Base-by-base conservation (phyloP, 75 land plant species). In the Isoetes taiwanensis region DNA sequence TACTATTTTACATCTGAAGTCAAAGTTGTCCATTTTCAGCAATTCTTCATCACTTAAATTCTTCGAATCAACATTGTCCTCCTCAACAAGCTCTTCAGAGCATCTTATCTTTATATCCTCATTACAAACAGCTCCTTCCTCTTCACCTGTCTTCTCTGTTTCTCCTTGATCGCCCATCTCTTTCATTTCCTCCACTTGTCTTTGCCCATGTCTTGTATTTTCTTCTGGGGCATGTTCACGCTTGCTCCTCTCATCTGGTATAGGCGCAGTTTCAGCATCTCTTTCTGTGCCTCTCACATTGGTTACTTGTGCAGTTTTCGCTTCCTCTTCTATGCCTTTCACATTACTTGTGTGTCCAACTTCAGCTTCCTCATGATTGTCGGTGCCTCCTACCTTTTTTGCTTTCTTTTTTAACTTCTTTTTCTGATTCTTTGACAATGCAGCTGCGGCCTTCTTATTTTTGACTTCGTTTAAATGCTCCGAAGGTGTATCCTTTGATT, bases 1-100 rank as follows among this genome's bases (percentile, higher is more conserved):
- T 32, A 86, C 94, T 34, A 91, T 61, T 52, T 91, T 91, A 57
- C 97, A 91, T 58, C 73, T 68, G 1, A 82, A 52, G 27, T 83
- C 85, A 24, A 69, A 61, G 17, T 64, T 62, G 23, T 34, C 55
- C 58, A 76, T 62, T 30, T 56, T 38, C 9, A 19, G 37, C 12
- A 56, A 2, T 20, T 25, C n/a, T 17, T 56, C 57, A 30, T 6
- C 5, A 30, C 37, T 1, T 32, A 5, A 17, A 6, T 30, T 6
- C 8, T 3, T 28, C 2, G 3, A 34, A 27, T 56, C 24, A n/a
- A 19, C 30, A 17, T 11, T 14, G 4, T 5, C 50, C 16, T 5
- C 50, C 19, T 56, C 57, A 8, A 19, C 57, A 26, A 56, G 2
- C 33, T 25, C n/a, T 17, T 56, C 57, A 30, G 14, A 2, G 19